Evolutionary conservation across 257 asterid genomes (phyloP).

Genomic region (Gentiana macrophylla): DNA sequence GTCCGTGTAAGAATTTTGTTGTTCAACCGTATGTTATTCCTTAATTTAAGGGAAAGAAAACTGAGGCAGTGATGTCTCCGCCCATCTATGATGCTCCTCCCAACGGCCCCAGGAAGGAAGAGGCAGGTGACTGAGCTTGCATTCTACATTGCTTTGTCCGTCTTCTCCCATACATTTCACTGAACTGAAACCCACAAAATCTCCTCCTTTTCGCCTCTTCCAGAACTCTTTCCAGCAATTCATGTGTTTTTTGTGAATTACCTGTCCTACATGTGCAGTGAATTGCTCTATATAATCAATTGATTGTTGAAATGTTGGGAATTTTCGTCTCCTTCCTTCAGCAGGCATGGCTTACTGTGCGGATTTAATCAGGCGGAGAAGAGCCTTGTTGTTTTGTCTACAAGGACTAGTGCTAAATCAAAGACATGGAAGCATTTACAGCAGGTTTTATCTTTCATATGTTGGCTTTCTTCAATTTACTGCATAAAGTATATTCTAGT

Average conservation of each 20-base stretch:
- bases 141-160: conserved; percentile 2
- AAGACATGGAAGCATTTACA: conserved; percentile 2
- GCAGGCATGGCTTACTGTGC: neutral
- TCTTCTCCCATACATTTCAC: neutral
- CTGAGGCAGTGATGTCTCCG: no score
- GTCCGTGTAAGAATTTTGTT: no score
- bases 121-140: no score
- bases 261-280: neutral
- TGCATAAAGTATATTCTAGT: neutral
- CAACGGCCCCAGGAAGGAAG: no score
- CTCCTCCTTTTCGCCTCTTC: neutral
- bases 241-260: neutral
- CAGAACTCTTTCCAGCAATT: neutral
- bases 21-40: no score
- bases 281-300: neutral
- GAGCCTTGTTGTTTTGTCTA: neutral
- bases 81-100: no score
- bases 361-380: conserved; percentile 3
- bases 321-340: neutral
- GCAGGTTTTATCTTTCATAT: neutral
- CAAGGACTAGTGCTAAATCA: neutral
- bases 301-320: conserved; percentile 5
- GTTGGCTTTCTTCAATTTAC: neutral
- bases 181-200: no score
- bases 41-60: no score